Evolutionary conservation across 2,329 filamentous ascomycete species (phyloP), one percentile per base, ranked within the genome.

Genomic region (Scortechinia acanthostroma): DNA sequence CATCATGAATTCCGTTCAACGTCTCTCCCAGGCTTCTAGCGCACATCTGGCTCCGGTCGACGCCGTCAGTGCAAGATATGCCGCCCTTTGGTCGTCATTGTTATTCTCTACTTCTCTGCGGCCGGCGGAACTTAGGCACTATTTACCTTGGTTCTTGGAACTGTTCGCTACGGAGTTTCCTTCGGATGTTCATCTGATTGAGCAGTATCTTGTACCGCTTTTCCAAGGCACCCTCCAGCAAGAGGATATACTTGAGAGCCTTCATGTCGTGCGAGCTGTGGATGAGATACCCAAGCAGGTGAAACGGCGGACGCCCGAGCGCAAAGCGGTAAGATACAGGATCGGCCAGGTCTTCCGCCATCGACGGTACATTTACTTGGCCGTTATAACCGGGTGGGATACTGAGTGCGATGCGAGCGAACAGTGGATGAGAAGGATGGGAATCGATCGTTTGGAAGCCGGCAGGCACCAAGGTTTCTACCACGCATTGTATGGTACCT

Each of bases 361-460:
- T 35, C 5, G 21, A 4, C 30, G 35, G 3, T 45, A 45, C 35
- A 4, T 21, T 15, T 45, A 45, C 35, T 4, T 13, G 14, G 44
- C 33, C 2, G 19, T 45, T 5, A 42, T 45, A 13, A 45, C 30
- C 15, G 44, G 44, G 21, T 45, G 44, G 44, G 44, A 45, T 22
- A 14, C 35, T 20, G 37, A 33, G 15, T 45, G 44, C 35, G 28
- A 42, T 20, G 33, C 30, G 3, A 21, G 21, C 17, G 44, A 45
- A 22, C 19, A 42, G n/a, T 45, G 44, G 44, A 45, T 45, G 33
- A 37, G 35, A 37, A 22, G 17, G 20, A 45, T 45, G 44, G 21
- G 44, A 22, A 22, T 45, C 21, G 44, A 45, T 37, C 6, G 13
- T 17, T 35, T 45, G 20, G 20, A 37, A 17, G 16, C 21, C 4